phyloP scores from a whole-genome alignment of 2,329 filamentous ascomycete genomes.

The Ophiognomonia clavigignenti-juglandacearum region DNA sequence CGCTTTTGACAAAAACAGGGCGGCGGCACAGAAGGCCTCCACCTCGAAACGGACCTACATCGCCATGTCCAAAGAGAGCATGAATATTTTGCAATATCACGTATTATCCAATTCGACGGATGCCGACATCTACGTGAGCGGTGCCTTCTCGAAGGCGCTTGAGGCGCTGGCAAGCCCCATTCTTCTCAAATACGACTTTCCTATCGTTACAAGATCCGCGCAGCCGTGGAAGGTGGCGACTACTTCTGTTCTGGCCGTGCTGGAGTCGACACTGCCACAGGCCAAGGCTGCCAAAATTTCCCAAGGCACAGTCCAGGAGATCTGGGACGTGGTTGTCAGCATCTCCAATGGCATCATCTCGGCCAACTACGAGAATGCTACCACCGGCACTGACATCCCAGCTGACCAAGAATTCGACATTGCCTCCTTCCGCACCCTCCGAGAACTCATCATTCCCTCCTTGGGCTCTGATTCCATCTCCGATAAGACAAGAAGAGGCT shows the following conservation, averaged over 20 bases:
- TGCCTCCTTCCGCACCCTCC: conserved; percentile 62
- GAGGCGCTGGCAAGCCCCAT: conserved; percentile 66
- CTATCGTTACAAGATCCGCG: conserved; percentile 63
- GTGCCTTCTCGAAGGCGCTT: conserved; percentile 61
- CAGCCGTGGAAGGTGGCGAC: conserved; percentile 80
- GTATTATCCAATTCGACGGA: conserved; percentile 56
- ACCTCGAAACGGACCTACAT: conserved; percentile 70
- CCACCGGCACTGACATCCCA: conserved; percentile 43
- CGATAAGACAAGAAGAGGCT: conserved; percentile 62
- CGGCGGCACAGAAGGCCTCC: conserved; percentile 26
- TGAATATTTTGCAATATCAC: conserved; percentile 62
- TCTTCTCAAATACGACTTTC: conserved; percentile 74
- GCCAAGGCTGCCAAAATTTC: conserved; percentile 45
- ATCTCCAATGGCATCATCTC: conserved; percentile 66
- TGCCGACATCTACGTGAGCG: conserved; percentile 63
- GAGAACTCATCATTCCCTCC: conserved; percentile 66
- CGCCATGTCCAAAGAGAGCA: conserved; percentile 79
- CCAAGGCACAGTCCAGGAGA: conserved; percentile 42
- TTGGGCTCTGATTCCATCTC: conserved; percentile 63
- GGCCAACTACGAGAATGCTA: conserved; percentile 51
- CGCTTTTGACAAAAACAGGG: conserved; percentile 50
- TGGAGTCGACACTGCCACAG: conserved; percentile 61
- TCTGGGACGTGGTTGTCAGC: conserved; percentile 67
- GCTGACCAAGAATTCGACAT: conserved; percentile 82
- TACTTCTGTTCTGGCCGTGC: conserved; percentile 60